phyloP scores from a whole-genome alignment of 2,329 filamentous ascomycete genomes.

The Rutstroemia sp. region DNA sequence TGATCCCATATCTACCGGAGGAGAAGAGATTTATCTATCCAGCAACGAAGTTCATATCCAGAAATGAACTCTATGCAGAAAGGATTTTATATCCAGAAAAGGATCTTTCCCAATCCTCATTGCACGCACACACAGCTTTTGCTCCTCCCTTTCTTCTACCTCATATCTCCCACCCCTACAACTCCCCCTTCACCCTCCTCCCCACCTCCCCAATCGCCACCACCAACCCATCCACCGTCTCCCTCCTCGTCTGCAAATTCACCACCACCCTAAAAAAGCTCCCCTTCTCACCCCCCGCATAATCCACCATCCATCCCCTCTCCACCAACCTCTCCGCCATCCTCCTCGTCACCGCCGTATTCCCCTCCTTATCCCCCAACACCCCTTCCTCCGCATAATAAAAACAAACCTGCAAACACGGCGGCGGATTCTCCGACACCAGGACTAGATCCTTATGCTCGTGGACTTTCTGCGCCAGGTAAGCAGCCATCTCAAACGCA shows the following conservation, averaged over 20 bases:
- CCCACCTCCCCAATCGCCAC: constrained; percentile 42
- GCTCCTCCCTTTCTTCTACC: background rate
- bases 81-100: background rate
- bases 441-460: constrained; percentile 55
- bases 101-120: background rate
- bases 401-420: constrained; percentile 92
- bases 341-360: constrained; percentile 46
- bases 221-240: constrained; percentile 56
- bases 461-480: constrained; percentile 56
- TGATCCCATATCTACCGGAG: no score
- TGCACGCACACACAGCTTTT: background rate
- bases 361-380: constrained; percentile 33
- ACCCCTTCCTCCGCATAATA: constrained; percentile 56
- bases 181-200: background rate
- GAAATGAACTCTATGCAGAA: background rate
- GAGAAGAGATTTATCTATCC: no score
- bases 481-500: constrained; percentile 63
- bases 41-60: no score
- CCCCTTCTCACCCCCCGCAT: constrained; percentile 44
- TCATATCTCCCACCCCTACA: no score
- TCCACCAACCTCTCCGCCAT: constrained; percentile 35
- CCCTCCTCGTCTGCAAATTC: constrained; percentile 50
- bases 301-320: constrained; percentile 59
- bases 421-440: constrained; percentile 68
- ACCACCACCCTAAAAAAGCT: constrained; percentile 65